Evolutionary conservation across 495 filamentous ascomycete species (phyloP), one percentile per base, ranked within the genome.

Genomic region (Apiosordaria backusii): DNA sequence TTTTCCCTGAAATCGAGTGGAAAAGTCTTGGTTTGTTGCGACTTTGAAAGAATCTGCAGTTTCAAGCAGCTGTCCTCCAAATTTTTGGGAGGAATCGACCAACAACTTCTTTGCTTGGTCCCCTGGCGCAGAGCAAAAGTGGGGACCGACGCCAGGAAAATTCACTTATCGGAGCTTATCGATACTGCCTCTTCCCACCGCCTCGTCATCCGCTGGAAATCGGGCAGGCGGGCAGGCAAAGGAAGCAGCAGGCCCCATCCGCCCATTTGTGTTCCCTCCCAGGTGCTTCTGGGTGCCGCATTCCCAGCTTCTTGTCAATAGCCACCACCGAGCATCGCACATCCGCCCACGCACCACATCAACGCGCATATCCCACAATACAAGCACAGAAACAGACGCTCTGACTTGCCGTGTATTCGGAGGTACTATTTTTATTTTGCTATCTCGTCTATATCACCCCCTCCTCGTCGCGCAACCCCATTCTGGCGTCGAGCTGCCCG

Each of bases 91-190:
- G 35, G 10, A 35, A 35, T 35, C 29, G 29, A 45, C 35, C 10
- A 45, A 45, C 35, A 13, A 13, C 35, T 0, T 45, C 35, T 45
- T n/a, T 45, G 35, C 35, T 45, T 45, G 35, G 35, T 13, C 35
- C 35, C 35, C 13, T 15, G 35, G 35, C 35, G 35, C 35, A 45
- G 35, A 45, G 35, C 35, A 45, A 64, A 24, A 62, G 60, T 68
- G 70, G 62, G 60, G 57, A 50, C 59, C 52, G 16, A 40, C 19
- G 50, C 62, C 72, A 45, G 60, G 65, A 75, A 76, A 76, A 73
- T 73, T 75, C 74, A 62, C 73, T 76, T 76, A 76, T 76, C 73
- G 65, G 45, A 21, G 21, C 63, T 76, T 76, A 76, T 76, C 74
- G 50, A 15, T 61, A 66, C 65, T 76, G 74, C 72, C 74, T 35